Evolutionary conservation across 1,284 basidiomycete genomes (phyloP).

Genomic region (Coriolopsis trogii): DNA sequence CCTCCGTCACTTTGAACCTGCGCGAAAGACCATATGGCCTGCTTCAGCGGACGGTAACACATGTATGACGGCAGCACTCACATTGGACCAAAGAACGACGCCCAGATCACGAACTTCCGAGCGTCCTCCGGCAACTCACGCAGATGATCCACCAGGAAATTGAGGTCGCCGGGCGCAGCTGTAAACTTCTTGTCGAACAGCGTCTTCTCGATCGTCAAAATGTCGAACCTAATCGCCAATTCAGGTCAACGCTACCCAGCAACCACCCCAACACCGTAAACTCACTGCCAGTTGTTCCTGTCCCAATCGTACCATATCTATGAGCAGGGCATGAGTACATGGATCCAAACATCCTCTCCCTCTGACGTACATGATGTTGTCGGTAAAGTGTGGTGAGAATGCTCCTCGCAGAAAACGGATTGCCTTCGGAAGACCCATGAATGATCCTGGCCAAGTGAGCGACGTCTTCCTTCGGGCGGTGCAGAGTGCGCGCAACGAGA

Average conservation of each 20-base stretch:
- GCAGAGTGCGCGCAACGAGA: conserved; percentile 63
- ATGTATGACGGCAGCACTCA: conserved; percentile 34
- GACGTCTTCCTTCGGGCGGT: conserved; percentile 59
- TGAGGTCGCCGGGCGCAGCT: conserved; percentile 60
- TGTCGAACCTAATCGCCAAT: conserved; percentile 49
- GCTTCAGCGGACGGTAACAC: conserved; percentile 1
- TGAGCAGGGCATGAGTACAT: background rate
- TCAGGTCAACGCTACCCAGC: background rate
- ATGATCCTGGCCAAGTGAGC: conserved; percentile 56
- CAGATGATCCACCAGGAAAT: conserved; percentile 62
- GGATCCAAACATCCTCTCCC: too few relatives aligned
- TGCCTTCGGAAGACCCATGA: conserved; percentile 60
- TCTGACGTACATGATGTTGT: conserved; percentile 51
- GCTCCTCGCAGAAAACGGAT: conserved; percentile 66
- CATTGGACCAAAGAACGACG: conserved; percentile 72
- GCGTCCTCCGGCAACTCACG: conserved; percentile 65
- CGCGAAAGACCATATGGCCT: conserved; percentile 1
- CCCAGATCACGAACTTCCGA: conserved; percentile 67
- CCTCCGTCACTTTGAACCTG: conserved; percentile 72
- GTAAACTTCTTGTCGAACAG: conserved; percentile 50
- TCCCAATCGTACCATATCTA: conserved; percentile 66
- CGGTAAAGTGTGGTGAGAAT: conserved; percentile 61
- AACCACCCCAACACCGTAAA: too few relatives aligned
- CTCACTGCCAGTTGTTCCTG: conserved; percentile 63
- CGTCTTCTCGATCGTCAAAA: conserved; percentile 55